Percentiles rank a stretch among this genome's conserved stretches.
These are phyloP conservation scores for Saturnispora besseyi DNA, from an alignment of 805 yeast genomes.

Conservation along the genomic window DNA sequence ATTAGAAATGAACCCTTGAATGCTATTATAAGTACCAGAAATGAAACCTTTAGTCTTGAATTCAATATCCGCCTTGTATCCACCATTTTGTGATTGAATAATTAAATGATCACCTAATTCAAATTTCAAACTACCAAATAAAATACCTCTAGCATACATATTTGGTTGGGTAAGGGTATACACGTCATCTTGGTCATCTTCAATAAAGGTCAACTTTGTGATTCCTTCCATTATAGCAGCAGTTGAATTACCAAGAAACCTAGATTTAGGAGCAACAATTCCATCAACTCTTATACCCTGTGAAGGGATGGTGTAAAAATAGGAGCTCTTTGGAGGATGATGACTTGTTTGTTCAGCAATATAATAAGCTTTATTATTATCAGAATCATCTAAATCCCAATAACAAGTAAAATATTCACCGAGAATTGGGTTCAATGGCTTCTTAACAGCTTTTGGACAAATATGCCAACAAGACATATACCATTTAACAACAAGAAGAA, in stretches of 20 bases:
- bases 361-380: slow-evolving; percentile 56
- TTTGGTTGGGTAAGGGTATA: slow-evolving; percentile 92
- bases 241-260: slow-evolving; percentile 88
- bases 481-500: slow-evolving; percentile 73
- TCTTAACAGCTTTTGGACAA: slow-evolving; percentile 96
- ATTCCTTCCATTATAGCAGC: slow-evolving; percentile 96
- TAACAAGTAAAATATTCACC: slow-evolving; percentile 88
- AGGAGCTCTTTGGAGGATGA: slow-evolving; percentile 96
- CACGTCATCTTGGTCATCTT: slow-evolving; percentile 75
- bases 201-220: slow-evolving; percentile 61
- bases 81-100: slow-evolving; percentile 50
- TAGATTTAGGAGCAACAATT: slow-evolving; percentile 74
- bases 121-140: slow-evolving; percentile 81
- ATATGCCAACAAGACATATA: slow-evolving; percentile 96
- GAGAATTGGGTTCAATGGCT: slow-evolving; percentile 89
- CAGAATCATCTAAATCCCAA: slow-evolving; percentile 75
- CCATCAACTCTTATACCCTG: slow-evolving; percentile 83
- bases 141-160: slow-evolving; percentile 86
- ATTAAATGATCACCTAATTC: slow-evolving; percentile 90
- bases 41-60: slow-evolving; percentile 94
- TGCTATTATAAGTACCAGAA: slow-evolving; percentile 84
- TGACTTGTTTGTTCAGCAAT: slow-evolving; percentile 93
- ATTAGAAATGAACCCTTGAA: slow-evolving; percentile 53
- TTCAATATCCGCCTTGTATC: slow-evolving; percentile 68
- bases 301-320: slow-evolving; percentile 80